Percentiles rank a stretch among this genome's conserved stretches.
Conservation (phyloP, 176 grass and related monocot species). For the Triticum aestivum region IWGSC_CS_RefSeq_v2.1 NC_057794.1:115728489-115728988, state of each 20-base stretch:
- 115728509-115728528: constrained; percentile 10
- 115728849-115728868: too few relatives aligned
- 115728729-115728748: neutral
- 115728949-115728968: too few relatives aligned
- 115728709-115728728: neutral
- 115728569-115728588: neutral
- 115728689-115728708: neutral
- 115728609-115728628: neutral
- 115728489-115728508: constrained; percentile 24
- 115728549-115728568: neutral
- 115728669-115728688: neutral
- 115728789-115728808: neutral
- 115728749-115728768: neutral
- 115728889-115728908: too few relatives aligned
- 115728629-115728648: neutral
- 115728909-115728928: too few relatives aligned
- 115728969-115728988: too few relatives aligned
- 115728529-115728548: constrained; percentile 33
- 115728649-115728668: neutral
- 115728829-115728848: too few relatives aligned
- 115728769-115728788: neutral
- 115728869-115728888: too few relatives aligned
- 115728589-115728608: constrained; percentile 33
- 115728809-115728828: neutral
- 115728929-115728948: too few relatives aligned